Evolutionary conservation across 345 rosid species (phyloP).

Genomic region (Rhizophora apiculata): DNA sequence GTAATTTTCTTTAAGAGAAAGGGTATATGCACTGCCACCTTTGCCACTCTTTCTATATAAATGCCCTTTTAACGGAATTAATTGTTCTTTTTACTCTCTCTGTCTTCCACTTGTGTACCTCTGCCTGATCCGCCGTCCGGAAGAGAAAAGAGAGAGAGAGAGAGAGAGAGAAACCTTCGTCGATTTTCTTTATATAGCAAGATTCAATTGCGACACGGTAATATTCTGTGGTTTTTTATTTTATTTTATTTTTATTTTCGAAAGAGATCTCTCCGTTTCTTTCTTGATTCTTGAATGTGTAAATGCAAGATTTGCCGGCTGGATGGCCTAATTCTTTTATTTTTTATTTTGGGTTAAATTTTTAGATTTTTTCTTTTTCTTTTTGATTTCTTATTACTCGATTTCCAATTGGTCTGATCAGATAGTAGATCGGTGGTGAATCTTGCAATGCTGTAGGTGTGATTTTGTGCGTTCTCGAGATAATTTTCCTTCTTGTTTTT

Average conservation of each 20-base stretch:
- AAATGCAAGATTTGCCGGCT: neutral
- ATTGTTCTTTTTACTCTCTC: neutral
- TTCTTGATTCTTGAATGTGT: neutral
- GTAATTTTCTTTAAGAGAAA: neutral
- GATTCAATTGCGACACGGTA: constrained; percentile 1
- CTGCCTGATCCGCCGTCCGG: constrained; percentile 3
- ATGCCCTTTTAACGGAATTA: neutral
- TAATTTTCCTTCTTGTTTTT: neutral
- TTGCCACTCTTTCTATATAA: neutral
- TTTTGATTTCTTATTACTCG: too few species aligned
- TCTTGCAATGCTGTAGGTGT: neutral
- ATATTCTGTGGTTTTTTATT: neutral
- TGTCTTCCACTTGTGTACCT: neutral
- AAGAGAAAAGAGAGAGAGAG: neutral
- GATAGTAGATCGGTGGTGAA: neutral
- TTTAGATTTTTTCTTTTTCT: neutral
- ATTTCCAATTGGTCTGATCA: neutral
- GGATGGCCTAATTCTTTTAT: neutral
- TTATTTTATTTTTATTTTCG: neutral
- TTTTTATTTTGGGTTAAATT: neutral
- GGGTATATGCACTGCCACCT: constrained; percentile 9
- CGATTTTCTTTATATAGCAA: neutral
- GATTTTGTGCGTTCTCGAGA: neutral
- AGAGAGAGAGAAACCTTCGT: neutral
- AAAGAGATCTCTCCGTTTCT: neutral